A percentile compares a stretch with the other conserved stretches of the same genome.
These are phyloP conservation scores for Pythium periplocum DNA, from an alignment of 352 stramenopile genomes.

Conservation along the genomic window DNA sequence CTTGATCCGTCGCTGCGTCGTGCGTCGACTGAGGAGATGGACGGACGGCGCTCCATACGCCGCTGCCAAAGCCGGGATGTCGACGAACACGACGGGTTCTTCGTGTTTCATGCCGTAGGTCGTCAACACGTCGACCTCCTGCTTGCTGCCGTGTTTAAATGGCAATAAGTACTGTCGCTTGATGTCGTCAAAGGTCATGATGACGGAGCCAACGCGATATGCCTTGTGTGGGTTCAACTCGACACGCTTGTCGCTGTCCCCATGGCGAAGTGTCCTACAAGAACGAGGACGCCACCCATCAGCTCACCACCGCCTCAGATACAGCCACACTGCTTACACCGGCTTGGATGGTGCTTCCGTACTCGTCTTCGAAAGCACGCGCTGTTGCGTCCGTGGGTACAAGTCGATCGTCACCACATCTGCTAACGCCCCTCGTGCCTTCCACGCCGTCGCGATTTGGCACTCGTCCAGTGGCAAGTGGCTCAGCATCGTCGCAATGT, in stretches of 20 bases:
- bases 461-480: constrained; percentile 63
- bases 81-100: constrained; percentile 16
- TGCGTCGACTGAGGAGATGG: constrained; percentile 27
- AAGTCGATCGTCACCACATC: constrained; percentile 54
- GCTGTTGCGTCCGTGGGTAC: constrained; percentile 21
- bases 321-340: too few relatives aligned
- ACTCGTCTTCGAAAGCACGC: too few relatives aligned
- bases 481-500: constrained; percentile 57
- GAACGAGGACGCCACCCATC: too few relatives aligned
- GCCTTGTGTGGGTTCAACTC: too few relatives aligned
- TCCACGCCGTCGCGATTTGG: constrained; percentile 49
- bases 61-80: constrained; percentile 21
- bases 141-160: constrained; percentile 39
- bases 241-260: too few relatives aligned
- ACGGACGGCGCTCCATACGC: constrained; percentile 12
- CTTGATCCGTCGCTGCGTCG: constrained; percentile 33
- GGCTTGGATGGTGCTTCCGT: too few relatives aligned
- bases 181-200: constrained; percentile 69
- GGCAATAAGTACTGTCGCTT: constrained; percentile 63
- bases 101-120: constrained; percentile 38
- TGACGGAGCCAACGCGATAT: constrained; percentile 46
- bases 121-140: constrained; percentile 40
- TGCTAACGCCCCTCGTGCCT: constrained; percentile 42
- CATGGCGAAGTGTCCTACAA: too few relatives aligned
- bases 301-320: too few relatives aligned